Percentiles rank a stretch among this genome's conserved stretches.
phyloP scores from a whole-genome alignment of 2,329 filamentous ascomycete genomes.

The Claviceps sp. region DNA sequence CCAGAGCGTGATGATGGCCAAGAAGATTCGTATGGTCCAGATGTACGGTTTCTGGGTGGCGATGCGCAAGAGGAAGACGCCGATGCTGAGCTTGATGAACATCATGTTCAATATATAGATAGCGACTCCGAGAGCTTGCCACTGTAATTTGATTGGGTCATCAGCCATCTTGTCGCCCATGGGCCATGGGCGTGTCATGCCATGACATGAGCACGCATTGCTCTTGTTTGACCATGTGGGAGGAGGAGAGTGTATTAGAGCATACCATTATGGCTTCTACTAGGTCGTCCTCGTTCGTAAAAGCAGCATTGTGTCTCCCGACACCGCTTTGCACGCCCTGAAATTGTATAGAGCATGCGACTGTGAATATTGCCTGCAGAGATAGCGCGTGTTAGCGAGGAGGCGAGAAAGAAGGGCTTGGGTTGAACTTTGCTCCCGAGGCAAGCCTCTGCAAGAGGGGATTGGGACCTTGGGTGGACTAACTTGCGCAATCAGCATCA shows the following conservation, averaged over 20 bases:
- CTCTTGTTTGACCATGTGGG: too few species aligned
- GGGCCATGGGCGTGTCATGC: neutral
- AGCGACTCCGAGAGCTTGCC: conserved; percentile 36
- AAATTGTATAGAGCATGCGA: conserved; percentile 33
- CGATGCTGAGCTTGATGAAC: conserved; percentile 43
- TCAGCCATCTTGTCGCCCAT: neutral
- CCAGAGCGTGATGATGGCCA: conserved; percentile 33
- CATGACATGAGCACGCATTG: too few species aligned
- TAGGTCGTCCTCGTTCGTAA: conserved; percentile 24
- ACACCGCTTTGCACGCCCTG: conserved; percentile 28
- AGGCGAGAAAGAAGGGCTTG: neutral
- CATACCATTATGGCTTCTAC: conserved; percentile 33
- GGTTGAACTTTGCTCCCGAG: neutral
- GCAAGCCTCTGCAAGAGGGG: neutral
- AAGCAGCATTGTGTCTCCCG: conserved; percentile 33
- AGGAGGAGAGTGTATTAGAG: neutral
- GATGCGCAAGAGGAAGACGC: conserved; percentile 36
- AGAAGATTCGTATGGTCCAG: conserved; percentile 31
- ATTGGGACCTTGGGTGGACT: neutral
- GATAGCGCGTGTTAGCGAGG: neutral
- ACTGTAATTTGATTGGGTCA: conserved; percentile 17
- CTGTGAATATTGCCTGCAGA: conserved; percentile 29
- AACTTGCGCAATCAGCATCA: conserved; percentile 38
- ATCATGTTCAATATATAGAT: conserved; percentile 41
- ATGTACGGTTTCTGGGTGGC: conserved; percentile 32